Conservation (phyloP, 331 rosid genomes). For the Acacia pycnantha region DNA sequence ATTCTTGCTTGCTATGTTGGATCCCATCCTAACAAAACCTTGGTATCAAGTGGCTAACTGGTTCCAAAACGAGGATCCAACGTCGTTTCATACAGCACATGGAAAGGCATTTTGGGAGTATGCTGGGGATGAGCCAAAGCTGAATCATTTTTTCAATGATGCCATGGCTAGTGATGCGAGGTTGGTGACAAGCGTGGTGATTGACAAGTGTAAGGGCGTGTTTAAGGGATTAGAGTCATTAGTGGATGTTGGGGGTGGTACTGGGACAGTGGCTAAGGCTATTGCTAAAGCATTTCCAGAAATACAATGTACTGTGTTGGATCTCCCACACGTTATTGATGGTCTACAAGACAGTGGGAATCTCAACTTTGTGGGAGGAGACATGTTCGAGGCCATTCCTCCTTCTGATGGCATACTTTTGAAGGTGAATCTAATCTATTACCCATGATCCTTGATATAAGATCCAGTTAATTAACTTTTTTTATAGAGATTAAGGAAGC, state of each 20-base stretch:
- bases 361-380: neutral
- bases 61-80: slow-evolving; percentile 28
- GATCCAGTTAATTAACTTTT: no score
- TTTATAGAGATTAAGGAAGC: no score
- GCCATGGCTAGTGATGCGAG: slow-evolving; percentile 37
- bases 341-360: neutral
- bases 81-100: slow-evolving; percentile 2
- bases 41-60: slow-evolving; percentile 30
- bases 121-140: neutral
- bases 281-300: slow-evolving; percentile 38
- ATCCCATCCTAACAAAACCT: slow-evolving; percentile 27
- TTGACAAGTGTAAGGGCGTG: slow-evolving; percentile 28
- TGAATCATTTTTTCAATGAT: slow-evolving; percentile 11
- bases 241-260: neutral
- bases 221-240: slow-evolving; percentile 26
- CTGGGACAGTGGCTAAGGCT: slow-evolving; percentile 36
- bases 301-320: neutral
- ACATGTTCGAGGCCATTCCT: neutral
- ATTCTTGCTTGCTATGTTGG: slow-evolving; percentile 19
- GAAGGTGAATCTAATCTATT: neutral
- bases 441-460: neutral
- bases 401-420: neutral
- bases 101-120: neutral
- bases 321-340: neutral
- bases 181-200: slow-evolving; percentile 14